A percentile compares a stretch with the other conserved stretches of the same genome.
Evolutionary conservation across 441 rosid species (phyloP).

Genomic region (Flueggea neowawraea): DNA sequence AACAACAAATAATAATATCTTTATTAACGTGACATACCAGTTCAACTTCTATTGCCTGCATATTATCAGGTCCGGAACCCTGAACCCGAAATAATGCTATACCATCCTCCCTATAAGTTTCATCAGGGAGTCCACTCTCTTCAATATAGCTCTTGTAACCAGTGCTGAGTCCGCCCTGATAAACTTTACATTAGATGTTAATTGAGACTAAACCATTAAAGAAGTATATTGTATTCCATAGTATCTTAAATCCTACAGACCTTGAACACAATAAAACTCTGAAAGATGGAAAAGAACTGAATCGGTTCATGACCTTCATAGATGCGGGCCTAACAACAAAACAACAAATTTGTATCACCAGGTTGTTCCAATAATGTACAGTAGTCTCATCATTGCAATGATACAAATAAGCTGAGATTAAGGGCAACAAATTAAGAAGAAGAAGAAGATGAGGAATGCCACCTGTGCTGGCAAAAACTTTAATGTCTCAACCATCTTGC

Average conservation of each 20-base stretch:
- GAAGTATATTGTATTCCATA: background rate
- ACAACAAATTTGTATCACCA: constrained; percentile 18
- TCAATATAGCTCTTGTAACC: constrained; percentile 69
- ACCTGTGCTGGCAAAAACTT: constrained; percentile 91
- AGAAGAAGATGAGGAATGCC: constrained; percentile 15
- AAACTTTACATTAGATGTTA: constrained; percentile 1
- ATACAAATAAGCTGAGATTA: background rate
- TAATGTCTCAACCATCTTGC: constrained; percentile 88
- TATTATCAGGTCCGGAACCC: constrained; percentile 98
- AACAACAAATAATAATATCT: too few species aligned
- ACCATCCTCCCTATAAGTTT: constrained; percentile 68
- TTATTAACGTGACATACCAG: constrained; percentile 50
- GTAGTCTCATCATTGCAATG: constrained; percentile 10
- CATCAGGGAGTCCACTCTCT: constrained; percentile 75
- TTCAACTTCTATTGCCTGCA: constrained; percentile 99
- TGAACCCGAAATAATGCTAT: constrained; percentile 84
- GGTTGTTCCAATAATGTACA: background rate
- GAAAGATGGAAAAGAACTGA: constrained; percentile 91
- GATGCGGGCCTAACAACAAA: constrained; percentile 61
- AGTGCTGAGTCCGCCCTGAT: constrained; percentile 79
- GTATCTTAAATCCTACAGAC: constrained; percentile 33
- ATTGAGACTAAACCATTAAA: constrained; percentile 8
- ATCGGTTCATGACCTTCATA: constrained; percentile 90
- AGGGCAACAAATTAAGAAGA: background rate
- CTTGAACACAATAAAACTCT: constrained; percentile 89